Base-by-base conservation (phyloP, 2,329 filamentous ascomycete species). In the Colletotrichum neosansevieriae region DNA sequence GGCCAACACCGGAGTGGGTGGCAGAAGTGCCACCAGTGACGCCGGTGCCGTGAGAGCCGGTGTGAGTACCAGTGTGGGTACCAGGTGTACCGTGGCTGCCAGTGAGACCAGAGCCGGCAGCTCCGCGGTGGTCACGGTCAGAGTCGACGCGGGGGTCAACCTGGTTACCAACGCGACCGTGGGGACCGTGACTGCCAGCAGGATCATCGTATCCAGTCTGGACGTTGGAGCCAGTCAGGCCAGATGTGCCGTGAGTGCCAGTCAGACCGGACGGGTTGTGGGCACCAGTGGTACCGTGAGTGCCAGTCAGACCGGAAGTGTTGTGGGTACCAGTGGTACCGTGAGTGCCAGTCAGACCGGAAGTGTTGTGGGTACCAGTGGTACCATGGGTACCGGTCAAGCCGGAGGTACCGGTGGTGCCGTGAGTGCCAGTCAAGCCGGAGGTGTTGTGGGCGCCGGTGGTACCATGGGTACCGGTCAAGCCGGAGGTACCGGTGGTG, bases 71-170 rank as follows among this genome's bases (percentile, higher is more conserved):
- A 49, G 71, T 67, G 17, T 71, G 72, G 11, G 72, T 74, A 56
- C 47, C 54, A 13, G 29, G 32, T 15, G 65, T 62, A 42, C 57
- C 62, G 24, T 71, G 67, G 67, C 70, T 56, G 19, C 71, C 71
- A 3, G 71, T 66, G 50, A 67, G 63, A 60, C 68, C 71, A 45
- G 75, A 40, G 71, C 64, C 64, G 9, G 60, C 44, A 29, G 59
- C 59, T 7, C 59, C 69, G 70, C 71, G 51, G 70, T 73, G 32
- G 71, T 81, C 80, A 24, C 80, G 76, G 74, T 85, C 81, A n/a
- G 80, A 82, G 70, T 85, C 82, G 56, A 84, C 79, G 17, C 83
- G 78, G 24, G 84, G 84, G 71, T 87, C 85, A 11, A 78, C 69
- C 36, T 83, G 81, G 76, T 86, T 86, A 58, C 79, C 78, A 12